Base-by-base conservation (phyloP, 495 filamentous ascomycete genomes). In the Chaetomium tenue region DNA sequence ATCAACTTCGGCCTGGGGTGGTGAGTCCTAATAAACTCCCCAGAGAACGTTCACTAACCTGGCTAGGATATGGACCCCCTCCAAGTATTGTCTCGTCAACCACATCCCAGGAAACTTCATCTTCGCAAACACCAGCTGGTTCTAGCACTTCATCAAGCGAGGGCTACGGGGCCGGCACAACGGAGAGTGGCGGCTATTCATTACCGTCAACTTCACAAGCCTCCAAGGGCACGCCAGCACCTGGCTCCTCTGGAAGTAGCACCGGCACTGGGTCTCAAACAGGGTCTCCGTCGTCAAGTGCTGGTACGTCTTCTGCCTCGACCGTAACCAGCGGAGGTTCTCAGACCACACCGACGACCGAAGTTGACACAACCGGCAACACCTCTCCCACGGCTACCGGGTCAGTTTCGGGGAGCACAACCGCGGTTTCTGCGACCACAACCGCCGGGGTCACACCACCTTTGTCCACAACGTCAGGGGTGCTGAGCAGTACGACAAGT, bases 401-500 rank as follows among this genome's bases (percentile, higher is more conserved):
- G 6, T 37, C 46, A 2, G 40, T n/a, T 25, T 23, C 44, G 22
- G 58, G 58, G 20, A 61, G 59, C 59, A 61, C 58, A 28, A 39
- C 39, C 26, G 46, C 56, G 15, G 25, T 11, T 12, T 51, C 44
- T 26, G 26, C 7, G 12, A 51, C 26, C 46, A 50, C 59, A 42
- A 53, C 59, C 33, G 18, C 46, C 22, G 47, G 16, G 47, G 47
- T 61, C 5, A 52, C 75, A 22, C 66, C 70, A 22, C 59, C 62
- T 16, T 70, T 72, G 12, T 73, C 72, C 44, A 64, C 68, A 23
- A 62, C 64, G 40, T 37, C 60, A 50, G 63, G 44, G 8, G 30
- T 13, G 11, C 39, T 13, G 28, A 44, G 5, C 59, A 28, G 46
- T 23, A 26, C 59, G 16, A 61, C 59, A n/a, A 26, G 47, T 11